Evolutionary conservation across 257 asterid genomes (phyloP).

Genomic region (Capsicum chinense): DNA sequence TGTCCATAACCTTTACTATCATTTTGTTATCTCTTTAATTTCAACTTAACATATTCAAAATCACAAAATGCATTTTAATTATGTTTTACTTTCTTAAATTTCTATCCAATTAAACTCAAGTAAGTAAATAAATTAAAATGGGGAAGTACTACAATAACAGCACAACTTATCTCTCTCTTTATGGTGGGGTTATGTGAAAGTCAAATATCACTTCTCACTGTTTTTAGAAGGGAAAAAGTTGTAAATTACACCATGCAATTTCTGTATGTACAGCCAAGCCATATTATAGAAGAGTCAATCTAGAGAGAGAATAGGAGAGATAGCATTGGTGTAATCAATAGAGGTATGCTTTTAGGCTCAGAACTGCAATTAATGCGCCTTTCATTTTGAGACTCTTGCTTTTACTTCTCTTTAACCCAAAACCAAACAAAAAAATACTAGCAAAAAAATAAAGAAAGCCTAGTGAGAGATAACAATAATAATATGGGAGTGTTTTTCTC

Average conservation of each 20-base stretch:
- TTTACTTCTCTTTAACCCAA: conserved; percentile 46
- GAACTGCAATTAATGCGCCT: conserved; percentile 69
- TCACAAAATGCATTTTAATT: no score
- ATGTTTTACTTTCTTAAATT: no score
- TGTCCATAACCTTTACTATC: no score
- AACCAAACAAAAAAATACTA: conserved; percentile 34
- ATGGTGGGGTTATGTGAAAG: conserved; percentile 45
- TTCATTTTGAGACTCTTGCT: conserved; percentile 61
- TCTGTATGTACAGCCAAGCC: conserved; percentile 36
- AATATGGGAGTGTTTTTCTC: neutral
- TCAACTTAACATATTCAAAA: no score
- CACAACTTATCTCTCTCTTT: conserved; percentile 32
- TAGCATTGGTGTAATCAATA: conserved; percentile 49
- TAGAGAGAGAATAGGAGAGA: conserved; percentile 35
- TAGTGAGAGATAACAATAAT: conserved; percentile 24
- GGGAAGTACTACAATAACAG: neutral
- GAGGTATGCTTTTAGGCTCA: conserved; percentile 55
- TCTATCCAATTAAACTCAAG: no score
- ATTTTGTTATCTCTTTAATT: no score
- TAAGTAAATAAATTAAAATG: no score
- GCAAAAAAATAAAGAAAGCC: conserved; percentile 24
- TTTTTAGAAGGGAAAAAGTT: conserved; percentile 20
- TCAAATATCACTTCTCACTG: conserved; percentile 59
- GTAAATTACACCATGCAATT: conserved; percentile 26
- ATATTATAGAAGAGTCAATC: conserved; percentile 50